Base-by-base conservation (phyloP, 768 basidiomycete species). In the Clitopilus passeckerianus region DNA sequence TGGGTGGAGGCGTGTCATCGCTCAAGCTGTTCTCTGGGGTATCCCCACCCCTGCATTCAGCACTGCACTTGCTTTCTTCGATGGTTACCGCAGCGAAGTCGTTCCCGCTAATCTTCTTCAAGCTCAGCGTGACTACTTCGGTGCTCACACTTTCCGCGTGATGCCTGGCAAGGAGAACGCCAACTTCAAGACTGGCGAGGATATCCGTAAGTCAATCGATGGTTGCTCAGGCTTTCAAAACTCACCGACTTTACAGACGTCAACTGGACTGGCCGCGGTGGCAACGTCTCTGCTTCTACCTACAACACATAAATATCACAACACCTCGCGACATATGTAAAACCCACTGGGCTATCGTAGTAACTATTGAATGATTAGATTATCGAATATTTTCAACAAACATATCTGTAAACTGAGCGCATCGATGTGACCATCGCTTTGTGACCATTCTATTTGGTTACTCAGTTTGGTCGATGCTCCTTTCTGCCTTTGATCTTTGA, bases 241-340 rank as follows among this genome's bases (percentile, higher is more conserved):
- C 61, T 54, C 55, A 37, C 61, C 27, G 12, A 30, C 27, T 8
- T 16, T 34, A 12, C 60, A 91, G 96, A 99, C 78, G 81, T 96
- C 78, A 98, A 97, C 83, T 98, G 96, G 96, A 98, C 95, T 66
- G 96, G 96, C 52, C 93, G 93, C 65, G 96, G 96, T 55, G 96
- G 96, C 64, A 93, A 88, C 65, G 94, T 96, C 59, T 93, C 96
- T 57, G 90, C 95, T 37, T 88, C 85, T 62, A 86, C 89, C 56
- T 98, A 98, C 83, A 80, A 76, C 69, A 78, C 82, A 65, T 84
- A 74, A 70, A 52, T 64, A 58, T 5, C 27, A 30, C 27, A 7
- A 30, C 37, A 18, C 3, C 5, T 14, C 3, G n/a, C n/a, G 37
- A 41, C n/a, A 18, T 41, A 41, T 41, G n/a, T 41, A 18, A 15